phyloP scores from a whole-genome alignment of 371 early-diverging fungal genomes.

The Rhizopus sp. region DNA sequence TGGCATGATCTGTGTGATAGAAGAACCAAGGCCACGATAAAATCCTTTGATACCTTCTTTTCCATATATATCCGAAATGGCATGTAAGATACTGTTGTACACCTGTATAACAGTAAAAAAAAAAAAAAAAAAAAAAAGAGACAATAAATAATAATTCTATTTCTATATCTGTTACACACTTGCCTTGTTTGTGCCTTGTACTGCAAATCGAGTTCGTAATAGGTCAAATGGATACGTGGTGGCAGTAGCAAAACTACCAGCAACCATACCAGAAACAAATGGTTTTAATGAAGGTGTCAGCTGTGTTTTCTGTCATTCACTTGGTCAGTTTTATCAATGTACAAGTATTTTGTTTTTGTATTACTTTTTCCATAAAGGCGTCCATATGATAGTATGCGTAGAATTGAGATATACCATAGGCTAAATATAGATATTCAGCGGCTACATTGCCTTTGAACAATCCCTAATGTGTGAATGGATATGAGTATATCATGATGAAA shows the following conservation, averaged over 20 bases:
- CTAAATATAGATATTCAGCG: constrained; percentile 83
- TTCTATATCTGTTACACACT: not conserved
- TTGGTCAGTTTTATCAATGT: not conserved
- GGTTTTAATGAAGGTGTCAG: constrained; percentile 45
- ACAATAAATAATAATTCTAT: not conserved
- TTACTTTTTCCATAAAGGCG: constrained; percentile 21
- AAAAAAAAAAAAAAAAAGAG: no score
- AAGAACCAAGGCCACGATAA: constrained; percentile 81
- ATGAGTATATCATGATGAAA: no score
- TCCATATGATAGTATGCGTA: constrained; percentile 63
- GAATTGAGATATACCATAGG: constrained; percentile 89
- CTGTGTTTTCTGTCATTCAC: constrained; percentile 5
- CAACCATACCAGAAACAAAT: constrained; percentile 67
- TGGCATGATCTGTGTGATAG: constrained; percentile 84
- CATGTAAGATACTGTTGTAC: constrained; percentile 61
- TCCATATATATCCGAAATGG: constrained; percentile 59
- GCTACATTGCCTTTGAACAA: constrained; percentile 91
- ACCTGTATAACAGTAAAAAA: constrained; percentile 26
- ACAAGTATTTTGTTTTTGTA: no score
- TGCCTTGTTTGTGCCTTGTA: constrained; percentile 66
- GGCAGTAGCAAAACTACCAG: constrained; percentile 77
- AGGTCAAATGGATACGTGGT: constrained; percentile 90
- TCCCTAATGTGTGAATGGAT: constrained; percentile 41
- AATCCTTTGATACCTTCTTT: constrained; percentile 81
- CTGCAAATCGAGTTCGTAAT: constrained; percentile 86